phyloP scores from a whole-genome alignment of 2,329 filamentous ascomycete species.

The Xylariaceae sp. region DNA sequence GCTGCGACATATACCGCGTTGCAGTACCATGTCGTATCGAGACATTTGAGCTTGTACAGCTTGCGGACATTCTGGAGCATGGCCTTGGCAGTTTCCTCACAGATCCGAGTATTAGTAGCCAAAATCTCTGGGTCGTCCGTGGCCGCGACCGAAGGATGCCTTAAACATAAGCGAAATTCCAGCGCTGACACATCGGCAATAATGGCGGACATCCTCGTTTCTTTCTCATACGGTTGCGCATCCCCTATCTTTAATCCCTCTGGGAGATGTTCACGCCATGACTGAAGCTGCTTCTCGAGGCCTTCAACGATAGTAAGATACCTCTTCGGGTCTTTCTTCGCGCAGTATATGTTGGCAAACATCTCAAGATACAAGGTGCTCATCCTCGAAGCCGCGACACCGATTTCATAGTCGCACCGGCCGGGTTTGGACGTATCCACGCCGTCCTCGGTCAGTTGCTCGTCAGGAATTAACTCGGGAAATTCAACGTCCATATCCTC shows the following conservation, averaged over 20 bases:
- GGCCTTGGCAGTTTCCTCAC: conserved; percentile 68
- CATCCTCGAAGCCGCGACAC: conserved; percentile 69
- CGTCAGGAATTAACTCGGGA: conserved; percentile 74
- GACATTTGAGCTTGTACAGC: conserved; percentile 67
- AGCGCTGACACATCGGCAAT: conserved; percentile 61
- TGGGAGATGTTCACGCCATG: conserved; percentile 71
- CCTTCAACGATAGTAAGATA: conserved; percentile 69
- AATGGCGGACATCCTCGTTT: conserved; percentile 57
- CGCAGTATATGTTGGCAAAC: conserved; percentile 77
- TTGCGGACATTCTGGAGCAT: conserved; percentile 67
- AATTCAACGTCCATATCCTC: conserved; percentile 83
- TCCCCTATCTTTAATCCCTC: conserved; percentile 60
- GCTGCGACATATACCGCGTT: conserved; percentile 74
- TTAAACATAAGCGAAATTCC: conserved; percentile 65
- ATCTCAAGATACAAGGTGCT: conserved; percentile 74
- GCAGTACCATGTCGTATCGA: conserved; percentile 82
- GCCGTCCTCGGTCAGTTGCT: conserved; percentile 69
- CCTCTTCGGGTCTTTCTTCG: conserved; percentile 65
- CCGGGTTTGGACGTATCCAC: conserved; percentile 60
- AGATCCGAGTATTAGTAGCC: conserved; percentile 68
- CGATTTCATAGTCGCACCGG: conserved; percentile 73
- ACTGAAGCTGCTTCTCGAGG: conserved; percentile 69
- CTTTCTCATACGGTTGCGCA: conserved; percentile 48
- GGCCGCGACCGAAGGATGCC: conserved; percentile 67
- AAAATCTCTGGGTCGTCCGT: conserved; percentile 61